Evolutionary conservation across 2,329 filamentous ascomycete genomes (phyloP), one percentile per base, ranked within the genome.

Genomic region (Sclerotinia trifoliorum): DNA sequence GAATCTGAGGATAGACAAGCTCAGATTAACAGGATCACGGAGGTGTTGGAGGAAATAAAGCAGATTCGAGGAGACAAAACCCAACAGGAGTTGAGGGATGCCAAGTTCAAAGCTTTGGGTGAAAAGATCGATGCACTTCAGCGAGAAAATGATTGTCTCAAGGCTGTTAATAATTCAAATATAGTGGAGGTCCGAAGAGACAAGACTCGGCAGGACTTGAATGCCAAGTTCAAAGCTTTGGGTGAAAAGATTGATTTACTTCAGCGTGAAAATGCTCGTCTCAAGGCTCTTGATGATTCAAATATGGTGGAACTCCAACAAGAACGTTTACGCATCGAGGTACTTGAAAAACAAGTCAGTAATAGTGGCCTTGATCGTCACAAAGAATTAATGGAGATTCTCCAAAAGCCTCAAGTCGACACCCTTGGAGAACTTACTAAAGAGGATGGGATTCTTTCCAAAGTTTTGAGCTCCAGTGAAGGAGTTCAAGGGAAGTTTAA

Each of bases 401-500:
- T 77, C 6, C 70, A 72, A 48, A 69, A 72, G 24, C 63, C 70
- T 29, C 73, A 71, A 26, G 24, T 11, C 3, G 69, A 69, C 5
- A 63, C 73, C 6, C 29, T 69, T 24, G 51, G 71, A 39, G 68
- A 74, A 24, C 60, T 76, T 26, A 62, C 44, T 2, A 70, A 72
- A 52, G 70, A 75, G n/a, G 70, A 71, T 29, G 71, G 73, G 1
- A 39, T 71, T 11, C 57, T 77, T 3, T 61, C 68, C 4, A 72
- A 63, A 15, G 66, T 77, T 19, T 35, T 75, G 5, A 58, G 57
- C 15, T 70, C 65, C 24, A 69, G 63, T 26, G 67, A 61, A 39
- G 26, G 29, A 48, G 72, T 69, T 42, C 78, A 67, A 74, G 72
- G 26, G 73, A 77, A 71, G 79, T 78, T 77, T 49, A 72, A 75